Base-by-base conservation (phyloP, 2,329 filamentous ascomycete species). In the Torrubiella hemipterigena region DNA sequence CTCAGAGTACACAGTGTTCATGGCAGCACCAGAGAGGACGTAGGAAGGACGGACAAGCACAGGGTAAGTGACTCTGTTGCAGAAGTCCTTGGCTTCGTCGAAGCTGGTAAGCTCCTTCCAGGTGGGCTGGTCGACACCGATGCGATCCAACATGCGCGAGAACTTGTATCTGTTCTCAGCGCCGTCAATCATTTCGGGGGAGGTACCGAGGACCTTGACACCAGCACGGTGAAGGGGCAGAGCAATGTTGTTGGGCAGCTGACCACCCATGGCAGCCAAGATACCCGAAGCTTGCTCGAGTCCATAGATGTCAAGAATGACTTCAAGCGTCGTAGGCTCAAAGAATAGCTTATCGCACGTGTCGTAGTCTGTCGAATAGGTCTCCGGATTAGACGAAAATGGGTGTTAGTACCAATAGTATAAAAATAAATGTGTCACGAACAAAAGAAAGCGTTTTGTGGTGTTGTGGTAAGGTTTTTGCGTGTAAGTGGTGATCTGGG, bases 131-230 rank as follows among this genome's bases (percentile, higher is more conserved):
- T 98, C 91, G 19, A 98, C 91, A 17, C 72, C 80, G 43, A 96
- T 94, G 44, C 82, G 74, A 58, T 98, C 91, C 42, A 96, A 69
- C 85, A 96, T 94, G 50, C 91, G 85, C 26, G 86, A 94, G 67
- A 96, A 96, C 67, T 96, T 96, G 71, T 93, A 96, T 36, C 91
- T 72, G 57, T 98, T 96, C 65, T 98, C 91, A 2, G 91, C 91
- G 21, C 74, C 85, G 55, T 98, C 91, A 50, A 98, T 96, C 89
- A 96, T 96, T 57, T 98, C 91, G 8, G 91, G 91, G 0, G 89
- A 95, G 2, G 91, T 98, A 44, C 91, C 91, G 4, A 96, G 68
- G 21, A 96, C 78, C 62, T 89, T 93, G 50, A 94, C 83, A 39
- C 93, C 91, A 30, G 86, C 71, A 41, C 89, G 81, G 55, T 87